Percentiles rank a stretch among this genome's conserved stretches.
Conservation (phyloP, 257 asterid genomes). For the Penstemon barbatus region DNA sequence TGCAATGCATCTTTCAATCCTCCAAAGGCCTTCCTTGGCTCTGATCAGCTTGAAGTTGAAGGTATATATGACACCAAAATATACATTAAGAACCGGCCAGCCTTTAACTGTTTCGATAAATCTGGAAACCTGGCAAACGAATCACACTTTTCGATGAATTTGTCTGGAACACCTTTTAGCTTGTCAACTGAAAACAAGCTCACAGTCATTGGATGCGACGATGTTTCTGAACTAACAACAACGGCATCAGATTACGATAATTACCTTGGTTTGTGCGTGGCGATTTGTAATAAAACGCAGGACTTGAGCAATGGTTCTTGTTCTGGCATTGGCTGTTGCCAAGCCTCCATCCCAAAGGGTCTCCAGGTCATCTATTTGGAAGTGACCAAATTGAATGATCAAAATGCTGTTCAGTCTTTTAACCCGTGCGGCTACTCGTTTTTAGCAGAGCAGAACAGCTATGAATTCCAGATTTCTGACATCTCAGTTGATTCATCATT, state of each 20-base stretch:
- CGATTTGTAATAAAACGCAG: constrained; percentile 30
- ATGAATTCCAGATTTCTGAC: constrained; percentile 27
- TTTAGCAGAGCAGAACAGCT: constrained; percentile 32
- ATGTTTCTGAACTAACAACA: constrained; percentile 7
- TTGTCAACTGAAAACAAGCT: constrained; percentile 35
- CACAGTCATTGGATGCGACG: constrained; percentile 38
- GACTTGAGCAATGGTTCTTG: constrained; percentile 36
- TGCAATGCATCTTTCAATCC: constrained; percentile 30
- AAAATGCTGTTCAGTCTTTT: constrained; percentile 1
- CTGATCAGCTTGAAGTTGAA: constrained; percentile 25
- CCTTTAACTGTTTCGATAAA: constrained; percentile 15
- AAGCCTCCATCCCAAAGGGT: constrained; percentile 42
- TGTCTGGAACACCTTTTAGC: constrained; percentile 28
- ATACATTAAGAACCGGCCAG: constrained; percentile 23
- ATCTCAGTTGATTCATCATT: constrained; percentile 18
- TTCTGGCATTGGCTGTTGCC: constrained; percentile 47
- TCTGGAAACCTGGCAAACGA: not conserved
- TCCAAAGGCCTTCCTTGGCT: constrained; percentile 33
- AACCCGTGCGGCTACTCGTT: constrained; percentile 41
- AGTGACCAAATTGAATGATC: not conserved
- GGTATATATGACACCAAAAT: constrained; percentile 25
- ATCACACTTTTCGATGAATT: not conserved
- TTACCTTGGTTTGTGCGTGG: not conserved
- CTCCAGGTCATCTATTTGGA: not conserved
- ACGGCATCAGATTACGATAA: not conserved